Evolutionary conservation across 768 basidiomycete species (phyloP), one percentile per base, ranked within the genome.

Genomic region (Hericium rajendrae): DNA sequence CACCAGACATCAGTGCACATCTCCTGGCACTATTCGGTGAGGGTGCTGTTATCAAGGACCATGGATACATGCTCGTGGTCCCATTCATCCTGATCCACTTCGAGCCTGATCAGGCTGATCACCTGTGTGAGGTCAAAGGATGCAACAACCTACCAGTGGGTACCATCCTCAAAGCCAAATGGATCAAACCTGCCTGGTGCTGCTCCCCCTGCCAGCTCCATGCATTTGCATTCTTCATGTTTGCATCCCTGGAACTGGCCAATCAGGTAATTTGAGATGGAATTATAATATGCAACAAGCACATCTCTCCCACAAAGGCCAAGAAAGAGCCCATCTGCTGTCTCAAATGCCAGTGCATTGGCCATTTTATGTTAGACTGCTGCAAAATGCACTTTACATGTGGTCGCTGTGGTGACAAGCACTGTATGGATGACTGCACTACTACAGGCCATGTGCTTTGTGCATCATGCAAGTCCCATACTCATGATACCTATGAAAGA

Each of bases 341-440:
- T 9, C 13, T 52, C 6, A 38, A 38, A 6, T 52, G 51, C 37
- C 32, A 32, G 6, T 24, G 41, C 59, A 59, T 26, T 50, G 58
- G 56, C 5, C 63, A 65, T 32, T 18, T 54, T 2, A 63, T 60
- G 1, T 13, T 0, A 0, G 20, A 57, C 0, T 65, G 62, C 48
- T 3, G 2, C 6, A 0, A 54, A 62, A 4, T 41, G 24, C 0
- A n/a, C n/a, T n/a, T n/a, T n/a, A n/a, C n/a, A n/a, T 64, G 63
- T 13, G 61, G 59, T 0, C 55, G 24, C 2, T 64, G 63, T 15
- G 56, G 61, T 0, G 24, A 43, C 20, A 50, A 53, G 16, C 69
- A 70, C 53, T 40, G 54, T 0, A 69, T 67, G 0, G 3, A 2
- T 15, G 20, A 41, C 15, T 65, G 70, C 57, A 24, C 0, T 0